phyloP scores from a whole-genome alignment of 768 basidiomycete genomes.

The Leccinum truebloodii region DNA sequence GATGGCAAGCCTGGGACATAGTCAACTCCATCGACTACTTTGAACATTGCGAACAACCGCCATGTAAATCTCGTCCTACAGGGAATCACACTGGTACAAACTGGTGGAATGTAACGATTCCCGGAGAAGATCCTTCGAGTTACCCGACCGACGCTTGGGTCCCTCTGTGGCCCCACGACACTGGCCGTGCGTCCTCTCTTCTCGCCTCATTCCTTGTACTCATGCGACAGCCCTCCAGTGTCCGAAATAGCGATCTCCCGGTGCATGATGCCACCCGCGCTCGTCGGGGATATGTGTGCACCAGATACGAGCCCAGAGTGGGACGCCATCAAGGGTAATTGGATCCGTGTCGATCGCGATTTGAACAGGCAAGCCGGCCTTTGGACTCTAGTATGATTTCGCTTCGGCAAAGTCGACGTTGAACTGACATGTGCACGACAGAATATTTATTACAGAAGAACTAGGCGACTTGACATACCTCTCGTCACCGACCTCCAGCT shows the following conservation, averaged over 20 bases:
- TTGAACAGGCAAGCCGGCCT: conserved; percentile 65
- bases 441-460: conserved; percentile 83
- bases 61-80: neutral
- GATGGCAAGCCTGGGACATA: conserved; percentile 89
- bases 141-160: conserved; percentile 63
- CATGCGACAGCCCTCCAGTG: conserved; percentile 43
- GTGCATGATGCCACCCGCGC: conserved; percentile 64
- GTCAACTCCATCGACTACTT: conserved; percentile 39
- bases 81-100: conserved; percentile 1
- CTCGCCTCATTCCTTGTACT: neutral
- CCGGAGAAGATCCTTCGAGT: conserved; percentile 56
- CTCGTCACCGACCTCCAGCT: conserved; percentile 75
- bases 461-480: conserved; percentile 77
- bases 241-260: conserved; percentile 75
- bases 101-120: conserved; percentile 22
- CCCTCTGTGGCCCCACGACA: conserved; percentile 32
- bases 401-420: neutral
- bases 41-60: neutral
- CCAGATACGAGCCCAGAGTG: conserved; percentile 70
- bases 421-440: conserved; percentile 22
- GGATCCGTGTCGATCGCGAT: conserved; percentile 87
- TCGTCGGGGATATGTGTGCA: conserved; percentile 59
- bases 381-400: conserved; percentile 59
- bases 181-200: conserved; percentile 23
- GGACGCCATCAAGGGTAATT: conserved; percentile 79